Evolutionary conservation across 495 filamentous ascomycete genomes (phyloP).

Genomic region (Trichocladium antarcticum): DNA sequence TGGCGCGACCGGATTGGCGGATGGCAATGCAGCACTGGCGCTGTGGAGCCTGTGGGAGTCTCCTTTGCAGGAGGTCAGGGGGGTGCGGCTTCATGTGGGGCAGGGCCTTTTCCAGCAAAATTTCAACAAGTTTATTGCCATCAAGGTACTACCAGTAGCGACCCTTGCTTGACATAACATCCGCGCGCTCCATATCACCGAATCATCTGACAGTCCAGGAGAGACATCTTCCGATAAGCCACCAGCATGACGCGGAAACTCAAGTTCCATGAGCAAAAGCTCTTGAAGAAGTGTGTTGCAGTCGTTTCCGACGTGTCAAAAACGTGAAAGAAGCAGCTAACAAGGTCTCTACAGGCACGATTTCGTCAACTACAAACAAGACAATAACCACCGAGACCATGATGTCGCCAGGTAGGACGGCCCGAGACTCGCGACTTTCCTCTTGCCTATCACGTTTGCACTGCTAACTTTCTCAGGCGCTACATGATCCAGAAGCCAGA

Average conservation of each 20-base stretch:
- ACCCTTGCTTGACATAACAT: too few relatives aligned
- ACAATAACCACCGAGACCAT: constrained; percentile 68
- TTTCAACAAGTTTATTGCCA: constrained; percentile 4
- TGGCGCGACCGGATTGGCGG: constrained; percentile 3
- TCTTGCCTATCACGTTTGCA: too few relatives aligned
- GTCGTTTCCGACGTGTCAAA: not conserved
- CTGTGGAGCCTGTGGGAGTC: not conserved
- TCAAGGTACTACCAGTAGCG: constrained; percentile 1
- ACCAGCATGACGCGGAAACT: constrained; percentile 74
- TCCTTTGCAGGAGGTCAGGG: constrained; percentile 5
- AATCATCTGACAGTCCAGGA: too few relatives aligned
- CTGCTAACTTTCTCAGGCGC: constrained; percentile 36
- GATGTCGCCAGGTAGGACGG: constrained; percentile 44
- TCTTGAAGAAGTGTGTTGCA: constrained; percentile 13
- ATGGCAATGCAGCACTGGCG: not conserved
- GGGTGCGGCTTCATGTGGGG: constrained; percentile 13
- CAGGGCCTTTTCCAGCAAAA: constrained; percentile 8
- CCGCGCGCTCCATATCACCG: too few relatives aligned
- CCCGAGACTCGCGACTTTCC: not conserved
- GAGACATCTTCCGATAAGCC: not conserved
- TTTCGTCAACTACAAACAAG: constrained; percentile 85
- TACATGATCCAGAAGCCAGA: constrained; percentile 80
- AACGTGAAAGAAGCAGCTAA: not conserved
- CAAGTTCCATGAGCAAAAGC: constrained; percentile 48
- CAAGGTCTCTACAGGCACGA: constrained; percentile 66